Evolutionary conservation across 2,329 filamentous ascomycete genomes (phyloP), one percentile per base, ranked within the genome.

Genomic region (Volutella citrinella): DNA sequence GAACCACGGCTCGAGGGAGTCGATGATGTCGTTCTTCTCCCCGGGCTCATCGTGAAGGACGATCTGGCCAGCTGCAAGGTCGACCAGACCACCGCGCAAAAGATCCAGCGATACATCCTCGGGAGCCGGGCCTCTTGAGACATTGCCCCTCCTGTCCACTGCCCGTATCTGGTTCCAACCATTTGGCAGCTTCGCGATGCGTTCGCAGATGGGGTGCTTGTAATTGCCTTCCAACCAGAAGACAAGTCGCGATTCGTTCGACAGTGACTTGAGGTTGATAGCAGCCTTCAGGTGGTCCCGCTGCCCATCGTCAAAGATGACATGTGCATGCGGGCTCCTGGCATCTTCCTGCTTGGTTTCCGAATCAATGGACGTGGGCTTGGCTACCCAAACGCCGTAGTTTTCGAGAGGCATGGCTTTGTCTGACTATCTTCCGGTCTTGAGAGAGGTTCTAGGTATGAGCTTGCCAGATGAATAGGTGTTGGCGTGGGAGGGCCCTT

Each of bases 341-440:
- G 17, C 5, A 18, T 41, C 34, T 16, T 25, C 27, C 17, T n/a
- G n/a, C n/a, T n/a, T n/a, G n/a, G n/a, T n/a, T n/a, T n/a, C n/a
- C n/a, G n/a, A n/a, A n/a, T 23, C 29, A n/a, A 34, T 23, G 7
- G 17, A 14, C 19, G 19, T 31, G 6, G 31, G 24, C 15, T 24
- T 38, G 10, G 38, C 38, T 22, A 34, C 34, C 38, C 38, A 42
- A 11, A 42, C 38, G 12, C 38, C 38, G 18, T 42, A 42, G 20
- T 42, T 32, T 10, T 18, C 13, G 27, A 42, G 21, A 22, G 38
- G 38, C 38, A 42, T 38, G 12, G 8, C 13, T 7, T 13, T 19
- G 8, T 27, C 12, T 10, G n/a, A 10, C 16, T 7, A 24, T n/a
- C 29, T 8, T 26, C 21, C n/a, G n/a, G n/a, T n/a, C n/a, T n/a